A percentile compares a stretch with the other conserved stretches of the same genome.
Evolutionary conservation across 2,329 filamentous ascomycete genomes (phyloP).

Genomic region (Cercospora sp.): DNA sequence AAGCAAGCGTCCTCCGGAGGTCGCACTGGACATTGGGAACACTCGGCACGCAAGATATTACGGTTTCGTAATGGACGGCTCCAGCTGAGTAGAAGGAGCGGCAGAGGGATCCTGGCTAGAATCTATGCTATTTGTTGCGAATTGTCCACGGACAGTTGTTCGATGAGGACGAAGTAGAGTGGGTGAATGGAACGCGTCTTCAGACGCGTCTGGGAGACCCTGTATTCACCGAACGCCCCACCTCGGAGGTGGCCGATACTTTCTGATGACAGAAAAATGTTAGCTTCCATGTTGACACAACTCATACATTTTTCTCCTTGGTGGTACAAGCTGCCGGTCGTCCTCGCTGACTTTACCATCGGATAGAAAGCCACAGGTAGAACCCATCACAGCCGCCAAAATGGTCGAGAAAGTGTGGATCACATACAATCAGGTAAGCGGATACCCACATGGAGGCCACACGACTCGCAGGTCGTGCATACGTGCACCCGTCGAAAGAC

Average conservation of each 20-base stretch:
- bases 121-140: no score
- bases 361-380: background rate
- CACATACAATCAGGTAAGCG: slow-evolving; percentile 30
- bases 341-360: background rate
- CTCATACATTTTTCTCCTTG: background rate
- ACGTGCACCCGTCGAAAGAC: background rate
- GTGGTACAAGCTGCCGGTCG: background rate
- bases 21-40: background rate
- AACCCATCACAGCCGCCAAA: slow-evolving; percentile 1
- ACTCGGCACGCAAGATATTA: background rate
- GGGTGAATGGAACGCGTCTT: background rate
- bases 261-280: background rate
- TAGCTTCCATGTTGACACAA: background rate
- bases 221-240: background rate
- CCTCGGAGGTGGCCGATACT: background rate
- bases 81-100: background rate
- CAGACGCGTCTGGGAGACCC: background rate
- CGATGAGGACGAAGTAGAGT: background rate
- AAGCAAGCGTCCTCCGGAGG: background rate
- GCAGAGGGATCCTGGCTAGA: background rate
- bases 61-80: background rate
- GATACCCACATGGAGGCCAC: background rate
- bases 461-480: background rate
- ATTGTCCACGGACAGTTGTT: background rate
- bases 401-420: slow-evolving; percentile 31